Evolutionary conservation across 331 rosid genomes (phyloP), one percentile per base, ranked within the genome.

Genomic region (Rosa hybrid): DNA sequence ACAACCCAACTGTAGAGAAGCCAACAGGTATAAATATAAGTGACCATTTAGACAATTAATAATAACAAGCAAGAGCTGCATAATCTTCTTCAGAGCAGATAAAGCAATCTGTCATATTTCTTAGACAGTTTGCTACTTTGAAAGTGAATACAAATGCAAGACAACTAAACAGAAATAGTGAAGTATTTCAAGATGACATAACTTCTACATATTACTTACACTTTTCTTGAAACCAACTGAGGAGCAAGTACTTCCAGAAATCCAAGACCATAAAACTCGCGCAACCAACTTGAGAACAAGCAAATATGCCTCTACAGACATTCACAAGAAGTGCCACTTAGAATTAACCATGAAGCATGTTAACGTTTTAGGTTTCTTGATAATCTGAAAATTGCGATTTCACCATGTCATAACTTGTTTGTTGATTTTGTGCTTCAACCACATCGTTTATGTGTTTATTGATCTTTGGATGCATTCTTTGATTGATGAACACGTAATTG

Each of bases 251-350:
- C 86, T 86, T 92, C 99, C 71, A 96, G 89, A 82, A 96, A 96
- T 68, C 98, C 97, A 64, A 90, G 98, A 71, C 98, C 99, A 76
- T 88, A 87, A 81, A 93, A 88, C 85, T 93, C 99, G 25, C 97
- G 89, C 91, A 96, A 71, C 98, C 98, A 96, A 84, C 94, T 94
- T 18, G 92, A 90, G 92, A 96, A 96, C 86, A 96, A 86, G 88
- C 97, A 88, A 46, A 93, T 83, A 89, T 96, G 98, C 76, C 83
- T 82, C 99, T 96, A 77, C 86, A 84, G 73, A 74, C 45, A 79
- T 67, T 41, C 72, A 68, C 72, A 69, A 53, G 53, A 74, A 59
- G 49, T 71, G 84, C 74, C 41, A 49, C 23, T 34, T 57, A 27
- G 30, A 27, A 27, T 27, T 27, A 0, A 27, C 39, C 39, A 34